Evolutionary conservation across 768 basidiomycete genomes (phyloP).

Genomic region (Punctularia strigosozonata): DNA sequence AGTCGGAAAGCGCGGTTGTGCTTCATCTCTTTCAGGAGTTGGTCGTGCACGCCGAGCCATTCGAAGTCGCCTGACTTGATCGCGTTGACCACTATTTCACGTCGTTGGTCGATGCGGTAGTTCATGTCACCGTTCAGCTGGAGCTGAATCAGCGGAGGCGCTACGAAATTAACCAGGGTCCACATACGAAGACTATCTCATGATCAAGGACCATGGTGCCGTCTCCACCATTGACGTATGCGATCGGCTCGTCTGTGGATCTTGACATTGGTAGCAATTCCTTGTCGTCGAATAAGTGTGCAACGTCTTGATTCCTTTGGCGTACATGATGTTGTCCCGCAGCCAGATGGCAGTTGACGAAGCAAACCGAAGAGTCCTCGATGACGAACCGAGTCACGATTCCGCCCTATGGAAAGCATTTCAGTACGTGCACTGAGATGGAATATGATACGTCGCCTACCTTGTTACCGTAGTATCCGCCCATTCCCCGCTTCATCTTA

Average conservation of each 20-base stretch:
- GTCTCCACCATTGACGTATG: slow-evolving; percentile 84
- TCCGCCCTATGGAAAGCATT: slow-evolving; percentile 46
- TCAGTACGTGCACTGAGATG: neutral
- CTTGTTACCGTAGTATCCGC: slow-evolving; percentile 92
- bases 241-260: slow-evolving; percentile 37
- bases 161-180: too few species aligned
- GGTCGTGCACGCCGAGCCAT: slow-evolving; percentile 65
- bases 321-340: slow-evolving; percentile 80
- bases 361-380: slow-evolving; percentile 87
- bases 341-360: slow-evolving; percentile 97
- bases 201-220: slow-evolving; percentile 92
- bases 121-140: slow-evolving; percentile 92
- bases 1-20: slow-evolving; percentile 82
- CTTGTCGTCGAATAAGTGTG: slow-evolving; percentile 78
- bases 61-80: slow-evolving; percentile 57
- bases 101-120: slow-evolving; percentile 90
- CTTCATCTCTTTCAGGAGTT: slow-evolving; percentile 82
- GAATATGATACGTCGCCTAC: slow-evolving; percentile 26
- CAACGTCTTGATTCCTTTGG: slow-evolving; percentile 78
- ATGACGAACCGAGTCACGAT: slow-evolving; percentile 85
- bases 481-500: slow-evolving; percentile 86
- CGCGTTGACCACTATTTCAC: slow-evolving; percentile 68
- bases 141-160: too few species aligned
- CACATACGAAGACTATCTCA: slow-evolving; percentile 79
- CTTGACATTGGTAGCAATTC: slow-evolving; percentile 42